These are phyloP conservation scores for Yamadazyma sp. DNA, from an alignment of 805 yeast genomes.

Conservation along the genomic window DNA sequence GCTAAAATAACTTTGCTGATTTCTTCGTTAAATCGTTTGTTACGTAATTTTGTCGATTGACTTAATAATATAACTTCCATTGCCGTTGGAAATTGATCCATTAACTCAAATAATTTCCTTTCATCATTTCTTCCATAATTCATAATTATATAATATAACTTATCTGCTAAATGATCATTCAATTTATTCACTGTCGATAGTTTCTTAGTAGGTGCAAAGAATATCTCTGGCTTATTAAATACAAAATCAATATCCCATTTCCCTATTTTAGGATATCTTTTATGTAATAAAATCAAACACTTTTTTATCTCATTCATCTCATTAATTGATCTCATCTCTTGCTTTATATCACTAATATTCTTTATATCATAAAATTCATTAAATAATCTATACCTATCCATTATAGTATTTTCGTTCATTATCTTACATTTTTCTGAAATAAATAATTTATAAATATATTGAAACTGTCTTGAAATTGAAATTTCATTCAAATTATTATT, in stretches of 20 bases:
- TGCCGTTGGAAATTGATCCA: slow-evolving; percentile 33
- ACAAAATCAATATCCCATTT: slow-evolving; percentile 13
- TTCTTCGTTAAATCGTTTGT: slow-evolving; percentile 19
- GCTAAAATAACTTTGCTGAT: slow-evolving; percentile 21
- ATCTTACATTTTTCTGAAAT: slow-evolving; percentile 17
- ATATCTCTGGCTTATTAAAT: slow-evolving; percentile 19
- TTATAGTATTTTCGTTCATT: slow-evolving; percentile 13
- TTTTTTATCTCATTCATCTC: no score
- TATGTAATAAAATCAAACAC: no score
- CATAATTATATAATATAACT: slow-evolving; percentile 17
- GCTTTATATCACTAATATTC: slow-evolving; percentile 7
- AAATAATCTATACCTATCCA: slow-evolving; percentile 17
- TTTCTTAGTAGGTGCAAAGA: slow-evolving; percentile 30
- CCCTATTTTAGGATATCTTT: slow-evolving; percentile 8
- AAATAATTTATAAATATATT: slow-evolving; percentile 26
- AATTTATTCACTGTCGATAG: slow-evolving; percentile 22
- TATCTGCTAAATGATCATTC: slow-evolving; percentile 13
- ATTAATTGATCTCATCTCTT: not conserved
- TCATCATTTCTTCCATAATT: slow-evolving; percentile 16
- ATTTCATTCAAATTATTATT: slow-evolving; percentile 30
- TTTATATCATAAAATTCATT: slow-evolving; percentile 26
- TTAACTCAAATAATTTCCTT: slow-evolving; percentile 22
- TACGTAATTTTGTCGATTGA: not conserved
- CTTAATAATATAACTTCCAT: slow-evolving; percentile 24
- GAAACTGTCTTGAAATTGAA: slow-evolving; percentile 17